Evolutionary conservation across 2,329 filamentous ascomycete genomes (phyloP), one percentile per base, ranked within the genome.

Genomic region (Madurella mycetomatis): DNA sequence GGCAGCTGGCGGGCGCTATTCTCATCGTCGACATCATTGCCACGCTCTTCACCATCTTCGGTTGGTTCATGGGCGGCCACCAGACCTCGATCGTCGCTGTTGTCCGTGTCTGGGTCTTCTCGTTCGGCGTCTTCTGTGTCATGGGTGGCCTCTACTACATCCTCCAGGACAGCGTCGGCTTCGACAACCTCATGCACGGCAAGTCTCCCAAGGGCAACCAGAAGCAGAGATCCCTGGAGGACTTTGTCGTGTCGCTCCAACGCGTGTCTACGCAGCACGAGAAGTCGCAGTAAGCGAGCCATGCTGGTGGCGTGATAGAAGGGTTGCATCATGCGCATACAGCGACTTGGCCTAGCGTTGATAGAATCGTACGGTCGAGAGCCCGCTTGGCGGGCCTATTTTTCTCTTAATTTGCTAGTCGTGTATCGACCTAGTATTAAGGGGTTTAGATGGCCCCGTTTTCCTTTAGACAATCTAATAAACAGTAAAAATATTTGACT

Each of bases 121-220:
- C 90, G 15, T 90, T 95, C 69, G 91, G 90, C 70, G 80, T 95
- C 67, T 94, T 95, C 79, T 60, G 58, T 53, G 34, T 60, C 51
- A 60, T 60, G 58, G 88, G 85, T 66, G 84, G 77, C 69, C 69
- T 80, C 58, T 89, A 89, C 76, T 92, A 91, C 77, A 80, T 94
- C 66, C 82, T 95, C 68, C 86, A 92, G 72, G 87, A 87, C 70
- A 90, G 85, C 66, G 74, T 81, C 58, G 86, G 86, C 59, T 95
- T 95, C 72, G 88, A 95, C 75, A 92, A 94, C 77, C 79, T 95
- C 60, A 94, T 95, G 88, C 90, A 95, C 76, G 89, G 90, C 69
- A 92, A 92, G 78, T 87, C 85, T 59, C 83, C 84, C 62, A 90
- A 91, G 80, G 85, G 86, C 72, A 86, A 84, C 74, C 81, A 86